A percentile compares a stretch with the other conserved stretches of the same genome.
Conservation (phyloP, 352 stramenopile genomes). For the Phytophthora sp. region DNA sequence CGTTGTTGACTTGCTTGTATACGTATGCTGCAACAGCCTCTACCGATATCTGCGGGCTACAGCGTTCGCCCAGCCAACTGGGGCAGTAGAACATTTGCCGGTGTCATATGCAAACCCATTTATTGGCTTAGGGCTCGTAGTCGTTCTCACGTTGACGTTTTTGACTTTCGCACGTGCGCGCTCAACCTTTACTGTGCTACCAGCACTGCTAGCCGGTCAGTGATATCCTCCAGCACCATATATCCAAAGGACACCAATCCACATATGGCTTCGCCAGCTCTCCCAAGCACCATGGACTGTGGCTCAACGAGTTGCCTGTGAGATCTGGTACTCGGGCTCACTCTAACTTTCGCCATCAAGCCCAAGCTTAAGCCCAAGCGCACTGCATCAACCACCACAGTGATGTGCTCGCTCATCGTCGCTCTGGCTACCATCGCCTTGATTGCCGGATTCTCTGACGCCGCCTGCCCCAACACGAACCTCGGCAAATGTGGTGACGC, state of each 20-base stretch:
- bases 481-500: constrained; percentile 35
- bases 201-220: too few relatives aligned
- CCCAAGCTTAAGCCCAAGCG: constrained; percentile 6
- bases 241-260: constrained; percentile 12
- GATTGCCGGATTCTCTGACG: constrained; percentile 11
- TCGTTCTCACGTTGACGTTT: neutral
- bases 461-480: constrained; percentile 25
- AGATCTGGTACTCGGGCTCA: constrained; percentile 3
- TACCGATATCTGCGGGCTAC: too few relatives aligned
- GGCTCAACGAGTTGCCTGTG: too few relatives aligned
- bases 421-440: constrained; percentile 6
- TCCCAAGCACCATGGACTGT: constrained; percentile 2
- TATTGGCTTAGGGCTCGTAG: constrained; percentile 10
- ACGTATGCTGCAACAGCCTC: too few relatives aligned
- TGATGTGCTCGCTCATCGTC: constrained; percentile 14
- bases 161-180: constrained; percentile 5
- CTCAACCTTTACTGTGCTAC: constrained; percentile 12
- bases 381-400: constrained; percentile 2
- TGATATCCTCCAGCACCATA: constrained; percentile 10
- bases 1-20: too few relatives aligned
- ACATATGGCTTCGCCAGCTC: constrained; percentile 6
- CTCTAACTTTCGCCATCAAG: constrained; percentile 10
- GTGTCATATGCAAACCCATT: constrained; percentile 26
- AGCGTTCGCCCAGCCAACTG: constrained; percentile 14
- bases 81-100: constrained; percentile 14